Evolutionary conservation across 148 eudicot genomes (phyloP).

Genomic region (Rhododendron ferrugineum): DNA sequence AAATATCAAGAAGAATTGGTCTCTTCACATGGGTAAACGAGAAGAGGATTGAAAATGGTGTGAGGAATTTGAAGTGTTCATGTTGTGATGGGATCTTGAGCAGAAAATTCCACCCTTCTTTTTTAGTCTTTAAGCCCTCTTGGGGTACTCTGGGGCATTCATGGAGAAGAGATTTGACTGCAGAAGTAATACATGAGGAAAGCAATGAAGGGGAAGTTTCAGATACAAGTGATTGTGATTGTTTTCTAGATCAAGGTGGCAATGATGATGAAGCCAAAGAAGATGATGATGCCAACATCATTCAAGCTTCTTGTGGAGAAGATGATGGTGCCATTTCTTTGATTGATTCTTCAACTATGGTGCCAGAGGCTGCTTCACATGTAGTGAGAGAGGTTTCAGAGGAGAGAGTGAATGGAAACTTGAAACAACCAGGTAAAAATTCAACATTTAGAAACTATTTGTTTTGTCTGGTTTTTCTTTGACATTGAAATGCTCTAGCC

Average conservation of each 20-base stretch:
- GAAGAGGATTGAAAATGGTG: constrained; percentile 27
- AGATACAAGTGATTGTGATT: constrained; percentile 19
- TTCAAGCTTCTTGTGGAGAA: background rate
- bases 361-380: background rate
- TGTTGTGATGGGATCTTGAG: constrained; percentile 53
- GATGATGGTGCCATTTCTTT: background rate
- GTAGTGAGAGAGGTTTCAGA: background rate
- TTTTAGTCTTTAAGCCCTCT: constrained; percentile 28
- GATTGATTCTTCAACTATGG: constrained; percentile 10
- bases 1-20: constrained; percentile 13
- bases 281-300: background rate
- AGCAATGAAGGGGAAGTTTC: constrained; percentile 17
- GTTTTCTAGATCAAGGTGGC: constrained; percentile 9
- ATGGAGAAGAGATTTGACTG: constrained; percentile 27
- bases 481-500: background rate
- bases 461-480: background rate
- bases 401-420: background rate
- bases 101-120: constrained; percentile 20
- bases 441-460: background rate
- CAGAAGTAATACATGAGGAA: constrained; percentile 21
- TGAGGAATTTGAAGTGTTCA: constrained; percentile 40
- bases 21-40: constrained; percentile 32
- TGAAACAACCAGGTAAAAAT: background rate
- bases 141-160: constrained; percentile 34
- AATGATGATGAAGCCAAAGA: background rate